Evolutionary conservation across 2,329 filamentous ascomycete genomes (phyloP).

Genomic region (Colletotrichum sp.): DNA sequence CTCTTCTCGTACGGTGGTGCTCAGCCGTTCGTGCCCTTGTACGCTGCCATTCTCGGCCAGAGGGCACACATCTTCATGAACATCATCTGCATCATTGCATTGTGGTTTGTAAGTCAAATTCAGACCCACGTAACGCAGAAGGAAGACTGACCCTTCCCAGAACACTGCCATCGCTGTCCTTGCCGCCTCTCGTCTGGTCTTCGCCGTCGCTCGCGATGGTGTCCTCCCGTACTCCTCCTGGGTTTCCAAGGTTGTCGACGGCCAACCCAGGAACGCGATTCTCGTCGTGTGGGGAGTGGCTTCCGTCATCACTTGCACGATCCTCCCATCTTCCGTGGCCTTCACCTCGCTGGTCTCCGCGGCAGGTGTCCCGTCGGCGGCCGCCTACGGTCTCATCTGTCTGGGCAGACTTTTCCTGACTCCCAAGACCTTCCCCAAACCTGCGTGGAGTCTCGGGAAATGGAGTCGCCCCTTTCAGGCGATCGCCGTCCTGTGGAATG

Average conservation of each 20-base stretch:
- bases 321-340: conserved; percentile 58
- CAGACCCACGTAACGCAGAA: rapidly evolving
- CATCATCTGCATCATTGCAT: conserved; percentile 55
- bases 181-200: conserved; percentile 65
- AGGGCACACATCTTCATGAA: conserved; percentile 67
- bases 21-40: conserved; percentile 64
- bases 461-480: conserved; percentile 52
- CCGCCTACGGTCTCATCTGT: conserved; percentile 57
- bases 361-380: conserved; percentile 55
- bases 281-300: conserved; percentile 62
- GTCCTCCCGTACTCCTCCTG: conserved; percentile 64
- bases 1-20: conserved; percentile 59
- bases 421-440: conserved; percentile 50
- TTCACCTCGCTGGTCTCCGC: conserved; percentile 60
- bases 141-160: conserved; percentile 24
- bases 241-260: conserved; percentile 59
- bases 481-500: conserved; percentile 53
- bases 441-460: conserved; percentile 49
- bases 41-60: conserved; percentile 59
- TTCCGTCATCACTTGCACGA: conserved; percentile 61
- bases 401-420: conserved; percentile 52
- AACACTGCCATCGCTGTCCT: conserved; percentile 66
- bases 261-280: conserved; percentile 65
- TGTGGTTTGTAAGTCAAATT: conserved; percentile 51
- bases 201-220: conserved; percentile 66